phyloP scores from a whole-genome alignment of 371 early-diverging fungal genomes.

The Mucor velutinosus region DNA sequence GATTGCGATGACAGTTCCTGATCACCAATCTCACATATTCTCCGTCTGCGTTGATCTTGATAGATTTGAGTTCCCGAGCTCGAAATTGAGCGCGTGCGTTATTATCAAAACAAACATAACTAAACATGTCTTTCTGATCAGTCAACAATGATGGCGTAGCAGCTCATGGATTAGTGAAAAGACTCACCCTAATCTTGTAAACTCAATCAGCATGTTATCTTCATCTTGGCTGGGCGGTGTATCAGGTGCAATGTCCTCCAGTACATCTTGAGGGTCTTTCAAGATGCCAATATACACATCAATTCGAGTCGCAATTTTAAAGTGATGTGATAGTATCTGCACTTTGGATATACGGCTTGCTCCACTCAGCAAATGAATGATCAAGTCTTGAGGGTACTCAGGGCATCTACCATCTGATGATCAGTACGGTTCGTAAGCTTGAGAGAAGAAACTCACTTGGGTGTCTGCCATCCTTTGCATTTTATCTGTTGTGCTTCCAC shows the following conservation, averaged over 20 bases:
- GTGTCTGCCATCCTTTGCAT: constrained; percentile 52
- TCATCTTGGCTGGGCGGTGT: constrained; percentile 20
- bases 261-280: constrained; percentile 29
- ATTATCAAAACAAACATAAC: constrained; percentile 50
- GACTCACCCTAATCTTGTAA: constrained; percentile 40
- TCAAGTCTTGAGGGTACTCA: constrained; percentile 71
- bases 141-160: background rate
- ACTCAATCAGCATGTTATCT: constrained; percentile 43
- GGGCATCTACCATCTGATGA: constrained; percentile 57
- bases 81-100: constrained; percentile 47
- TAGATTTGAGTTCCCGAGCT: constrained; percentile 74
- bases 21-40: constrained; percentile 72
- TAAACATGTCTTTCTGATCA: constrained; percentile 8
- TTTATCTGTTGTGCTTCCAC: constrained; percentile 31
- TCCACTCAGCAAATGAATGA: constrained; percentile 63
- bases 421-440: no score
- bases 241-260: constrained; percentile 25
- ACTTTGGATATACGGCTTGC: constrained; percentile 68
- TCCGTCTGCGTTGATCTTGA: constrained; percentile 73
- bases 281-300: constrained; percentile 66
- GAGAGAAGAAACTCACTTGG: constrained; percentile 32
- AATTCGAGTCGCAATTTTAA: constrained; percentile 78
- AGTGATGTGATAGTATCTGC: constrained; percentile 79
- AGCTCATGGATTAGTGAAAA: background rate
- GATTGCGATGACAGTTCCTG: constrained; percentile 72